Evolutionary conservation across 129 eudicot species (phyloP).

Genomic region (Arctium lappa): DNA sequence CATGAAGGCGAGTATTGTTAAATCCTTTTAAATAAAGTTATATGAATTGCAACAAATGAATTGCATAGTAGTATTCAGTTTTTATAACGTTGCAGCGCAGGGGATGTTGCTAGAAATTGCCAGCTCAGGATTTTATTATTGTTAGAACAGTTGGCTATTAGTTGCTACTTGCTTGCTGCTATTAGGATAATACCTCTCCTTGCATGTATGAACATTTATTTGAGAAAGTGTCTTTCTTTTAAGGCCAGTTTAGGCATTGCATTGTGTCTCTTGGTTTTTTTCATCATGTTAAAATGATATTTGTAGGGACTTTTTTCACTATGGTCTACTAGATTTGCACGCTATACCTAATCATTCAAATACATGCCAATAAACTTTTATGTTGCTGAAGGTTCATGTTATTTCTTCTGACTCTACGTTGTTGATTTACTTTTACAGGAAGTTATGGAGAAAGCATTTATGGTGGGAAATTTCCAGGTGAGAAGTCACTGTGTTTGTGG

Average conservation of each 20-base stretch:
- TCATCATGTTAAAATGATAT: not conserved
- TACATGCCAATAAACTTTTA: not conserved
- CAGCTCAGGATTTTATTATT: not conserved
- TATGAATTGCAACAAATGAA: not conserved
- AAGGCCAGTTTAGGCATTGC: not conserved
- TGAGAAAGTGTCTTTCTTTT: not conserved
- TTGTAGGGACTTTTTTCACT: not conserved
- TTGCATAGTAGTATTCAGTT: not conserved
- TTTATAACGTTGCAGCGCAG: not conserved
- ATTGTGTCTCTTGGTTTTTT: too few species aligned
- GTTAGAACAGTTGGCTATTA: not conserved
- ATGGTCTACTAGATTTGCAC: not conserved
- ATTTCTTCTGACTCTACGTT: not conserved
- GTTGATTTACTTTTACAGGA: slow-evolving; percentile 46
- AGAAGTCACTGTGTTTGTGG: slow-evolving; percentile 14
- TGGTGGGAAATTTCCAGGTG: slow-evolving; percentile 97
- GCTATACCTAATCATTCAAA: not conserved
- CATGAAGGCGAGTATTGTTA: not conserved
- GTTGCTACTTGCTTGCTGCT: not conserved
- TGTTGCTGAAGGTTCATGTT: not conserved
- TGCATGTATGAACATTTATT: not conserved
- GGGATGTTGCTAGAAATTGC: not conserved
- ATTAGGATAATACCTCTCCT: not conserved
- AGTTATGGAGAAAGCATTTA: slow-evolving; percentile 92
- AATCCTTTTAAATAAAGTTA: too few species aligned